Base-by-base conservation (phyloP, 768 basidiomycete species). In the Lentinula sp. region DNA sequence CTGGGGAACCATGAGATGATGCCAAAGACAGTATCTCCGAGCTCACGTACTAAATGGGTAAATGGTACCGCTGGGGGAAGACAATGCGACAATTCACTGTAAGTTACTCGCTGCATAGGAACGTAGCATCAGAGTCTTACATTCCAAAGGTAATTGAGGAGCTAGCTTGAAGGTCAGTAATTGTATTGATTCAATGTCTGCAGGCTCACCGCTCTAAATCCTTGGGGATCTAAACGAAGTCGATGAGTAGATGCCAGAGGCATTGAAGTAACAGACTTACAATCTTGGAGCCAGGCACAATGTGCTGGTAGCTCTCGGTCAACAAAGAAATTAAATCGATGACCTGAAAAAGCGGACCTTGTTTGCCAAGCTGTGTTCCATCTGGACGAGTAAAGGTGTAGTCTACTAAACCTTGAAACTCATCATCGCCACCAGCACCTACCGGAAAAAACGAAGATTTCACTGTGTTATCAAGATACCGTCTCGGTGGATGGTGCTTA, bases 61-160 rank as follows among this genome's bases (percentile, higher is more conserved):
- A 74, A 32, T 73, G 66, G 67, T 80, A 82, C n/a, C 76, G 73
- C 76, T 80, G 66, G 52, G 7, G 18, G 23, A 56, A 37, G 13
- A 41, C 37, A 15, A 42, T 36, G 37, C 23, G 49, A 61, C 4
- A 23, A 37, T 48, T 41, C 9, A 5, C n/a, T 18, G 39, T 42
- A 7, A 43, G 39, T 20, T 3, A 48, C 23, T 23, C 8, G 9
- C 18, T 48, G 9, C 18, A n/a, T 48, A 9, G 46, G 23, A 20
- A 12, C 20, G 4, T 39, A 23, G 16, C 23, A n/a, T 23, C 15
- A 8, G 46, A 59, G 15, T 42, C 73, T 56, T 64, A 85, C 85
- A 73, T 86, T 89, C 77, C 80, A 87, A 49, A 87, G 72, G 71
- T 90, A 89, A 72, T 87, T 88, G 50, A 88, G 77, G 10, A 88